These are phyloP conservation scores for Yamadazyma insecticola DNA, from an alignment of 805 yeast genomes.

Conservation along the genomic window DNA sequence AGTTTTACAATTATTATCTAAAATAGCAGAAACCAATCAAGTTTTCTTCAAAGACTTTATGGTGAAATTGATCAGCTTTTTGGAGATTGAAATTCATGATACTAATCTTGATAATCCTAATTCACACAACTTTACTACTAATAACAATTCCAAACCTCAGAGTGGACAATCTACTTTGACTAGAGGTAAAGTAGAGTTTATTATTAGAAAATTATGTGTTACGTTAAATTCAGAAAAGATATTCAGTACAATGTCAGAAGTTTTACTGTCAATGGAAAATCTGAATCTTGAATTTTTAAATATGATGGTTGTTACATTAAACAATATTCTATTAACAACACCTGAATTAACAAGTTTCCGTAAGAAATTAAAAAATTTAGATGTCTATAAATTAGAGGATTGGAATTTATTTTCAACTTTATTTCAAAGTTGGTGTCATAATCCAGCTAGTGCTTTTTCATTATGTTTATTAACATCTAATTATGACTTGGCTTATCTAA, in stretches of 20 bases:
- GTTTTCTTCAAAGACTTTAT: conserved; percentile 73
- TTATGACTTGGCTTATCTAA: conserved; percentile 81
- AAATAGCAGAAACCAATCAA: conserved; percentile 71
- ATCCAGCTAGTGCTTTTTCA: conserved; percentile 83
- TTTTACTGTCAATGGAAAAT: conserved; percentile 49
- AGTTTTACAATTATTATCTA: conserved; percentile 67
- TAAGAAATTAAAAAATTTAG: conserved; percentile 55
- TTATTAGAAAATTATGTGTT: conserved; percentile 77
- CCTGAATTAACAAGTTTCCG: conserved; percentile 74
- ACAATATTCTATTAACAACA: conserved; percentile 80
- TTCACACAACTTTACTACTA: conserved; percentile 34
- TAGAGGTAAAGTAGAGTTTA: conserved; percentile 59
- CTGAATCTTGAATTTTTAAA: conserved; percentile 66
- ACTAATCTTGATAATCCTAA: conserved; percentile 7
- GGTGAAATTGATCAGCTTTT: conserved; percentile 61
- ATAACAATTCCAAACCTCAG: conserved; percentile 20
- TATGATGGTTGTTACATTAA: conserved; percentile 80
- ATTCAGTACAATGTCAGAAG: conserved; percentile 73
- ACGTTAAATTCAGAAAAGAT: conserved; percentile 79
- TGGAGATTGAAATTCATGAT: conserved; percentile 52
- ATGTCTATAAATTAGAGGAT: conserved; percentile 50
- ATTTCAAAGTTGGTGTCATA: conserved; percentile 89
- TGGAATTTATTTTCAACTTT: conserved; percentile 67
- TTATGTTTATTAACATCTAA: conserved; percentile 82
- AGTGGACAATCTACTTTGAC: conserved; percentile 7